These are phyloP conservation scores for Basidiobolus heterosporus DNA, from an alignment of 371 early-diverging fungal genomes.

Conservation along the genomic window DNA sequence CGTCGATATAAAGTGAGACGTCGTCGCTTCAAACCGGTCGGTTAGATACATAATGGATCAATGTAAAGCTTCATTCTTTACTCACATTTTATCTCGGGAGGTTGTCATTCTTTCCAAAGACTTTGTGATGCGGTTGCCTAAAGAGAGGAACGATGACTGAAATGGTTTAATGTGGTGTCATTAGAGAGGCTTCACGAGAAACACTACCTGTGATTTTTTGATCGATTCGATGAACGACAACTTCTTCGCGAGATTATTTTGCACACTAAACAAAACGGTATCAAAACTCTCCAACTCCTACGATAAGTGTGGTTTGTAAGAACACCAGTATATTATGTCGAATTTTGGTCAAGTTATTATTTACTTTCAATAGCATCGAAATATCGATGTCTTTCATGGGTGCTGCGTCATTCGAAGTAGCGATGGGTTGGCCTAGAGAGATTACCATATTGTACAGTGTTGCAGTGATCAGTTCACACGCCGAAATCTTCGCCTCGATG, in stretches of 20 bases:
- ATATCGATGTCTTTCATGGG: too few species aligned
- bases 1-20: conserved; percentile 12
- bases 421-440: too few species aligned
- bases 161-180: neutral
- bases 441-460: too few species aligned
- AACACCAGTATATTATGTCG: too few species aligned
- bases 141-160: neutral
- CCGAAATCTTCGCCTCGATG: conserved; percentile 2
- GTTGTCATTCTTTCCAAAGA: conserved; percentile 14
- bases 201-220: too few species aligned
- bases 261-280: conserved; percentile 10
- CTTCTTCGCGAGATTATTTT: conserved; percentile 14
- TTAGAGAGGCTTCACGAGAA: too few species aligned
- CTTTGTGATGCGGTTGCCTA: conserved; percentile 9
- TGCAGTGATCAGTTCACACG: neutral
- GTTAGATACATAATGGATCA: neutral
- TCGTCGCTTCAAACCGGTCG: conserved; percentile 10
- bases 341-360: conserved; percentile 4
- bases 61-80: neutral
- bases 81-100: conserved; percentile 17
- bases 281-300: conserved; percentile 15
- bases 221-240: conserved; percentile 7
- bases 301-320: too few species aligned
- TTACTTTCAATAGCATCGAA: too few species aligned
- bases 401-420: too few species aligned